Percentiles rank a stretch among this genome's conserved stretches.
phyloP scores from a whole-genome alignment of 805 yeast genomes.

The Saitoella complicata region DNA sequence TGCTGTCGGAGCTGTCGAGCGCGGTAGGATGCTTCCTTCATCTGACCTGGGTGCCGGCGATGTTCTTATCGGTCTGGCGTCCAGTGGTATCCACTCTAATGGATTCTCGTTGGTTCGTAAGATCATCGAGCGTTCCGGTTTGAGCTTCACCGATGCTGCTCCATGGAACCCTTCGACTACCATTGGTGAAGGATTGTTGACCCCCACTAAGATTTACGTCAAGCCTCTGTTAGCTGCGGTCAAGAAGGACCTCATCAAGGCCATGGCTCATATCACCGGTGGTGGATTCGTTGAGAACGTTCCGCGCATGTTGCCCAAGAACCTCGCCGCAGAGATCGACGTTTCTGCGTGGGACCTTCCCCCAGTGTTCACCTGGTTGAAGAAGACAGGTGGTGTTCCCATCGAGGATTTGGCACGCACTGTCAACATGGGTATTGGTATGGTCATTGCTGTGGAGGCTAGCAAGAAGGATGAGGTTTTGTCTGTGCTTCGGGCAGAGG shows the following conservation, averaged over 20 bases:
- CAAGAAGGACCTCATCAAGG: slow-evolving; percentile 51
- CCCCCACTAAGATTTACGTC: slow-evolving; percentile 90
- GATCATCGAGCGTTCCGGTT: slow-evolving; percentile 64
- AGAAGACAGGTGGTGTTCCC: slow-evolving; percentile 82
- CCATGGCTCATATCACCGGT: slow-evolving; percentile 94
- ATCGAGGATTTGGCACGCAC: slow-evolving; percentile 72
- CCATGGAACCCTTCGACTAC: slow-evolving; percentile 66
- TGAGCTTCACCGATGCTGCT: slow-evolving; percentile 53
- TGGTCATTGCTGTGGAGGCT: slow-evolving; percentile 70
- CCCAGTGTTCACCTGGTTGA: slow-evolving; percentile 85
- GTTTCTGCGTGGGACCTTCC: slow-evolving; percentile 71
- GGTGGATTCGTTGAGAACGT: slow-evolving; percentile 95
- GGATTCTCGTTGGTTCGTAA: slow-evolving; percentile 91
- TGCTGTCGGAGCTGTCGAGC: slow-evolving; percentile 89
- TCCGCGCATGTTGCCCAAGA: slow-evolving; percentile 80
- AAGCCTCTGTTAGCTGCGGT: slow-evolving; percentile 70
- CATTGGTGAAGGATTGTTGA: slow-evolving; percentile 70
- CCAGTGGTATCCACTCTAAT: slow-evolving; percentile 91
- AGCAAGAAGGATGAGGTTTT: slow-evolving; percentile 46
- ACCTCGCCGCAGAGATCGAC: slow-evolving; percentile 68
- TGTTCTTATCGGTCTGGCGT: slow-evolving; percentile 67
- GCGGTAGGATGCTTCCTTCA: slow-evolving; percentile 58
- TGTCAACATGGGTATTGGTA: slow-evolving; percentile 90
- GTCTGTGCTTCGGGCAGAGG: slow-evolving; percentile 38
- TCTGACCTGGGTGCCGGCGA: slow-evolving; percentile 61